Evolutionary conservation across 768 basidiomycete species (phyloP).

Genomic region (Lactifluus pinguis): DNA sequence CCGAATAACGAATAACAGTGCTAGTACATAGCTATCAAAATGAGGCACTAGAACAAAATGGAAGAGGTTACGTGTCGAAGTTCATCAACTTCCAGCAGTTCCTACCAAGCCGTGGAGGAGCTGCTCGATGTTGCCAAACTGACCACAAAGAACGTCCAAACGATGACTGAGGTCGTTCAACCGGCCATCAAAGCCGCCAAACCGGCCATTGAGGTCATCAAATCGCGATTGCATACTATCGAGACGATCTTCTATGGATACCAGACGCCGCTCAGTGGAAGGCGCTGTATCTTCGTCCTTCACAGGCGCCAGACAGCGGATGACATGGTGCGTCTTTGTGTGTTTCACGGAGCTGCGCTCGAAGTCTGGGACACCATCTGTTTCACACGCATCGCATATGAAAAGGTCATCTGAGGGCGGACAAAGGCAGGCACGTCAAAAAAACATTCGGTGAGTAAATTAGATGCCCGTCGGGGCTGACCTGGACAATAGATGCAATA

Average conservation of each 20-base stretch:
- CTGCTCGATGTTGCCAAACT: neutral
- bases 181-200: neutral
- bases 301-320: constrained; percentile 5
- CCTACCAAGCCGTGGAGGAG: neutral
- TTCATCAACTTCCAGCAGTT: neutral
- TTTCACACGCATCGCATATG: constrained; percentile 18
- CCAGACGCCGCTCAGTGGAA: neutral
- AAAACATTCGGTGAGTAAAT: neutral
- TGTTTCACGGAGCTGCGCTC: constrained; percentile 2
- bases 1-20: too few relatives aligned
- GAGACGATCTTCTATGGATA: neutral
- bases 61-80: neutral
- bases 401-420: constrained; percentile 6
- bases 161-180: neutral
- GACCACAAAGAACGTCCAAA: neutral
- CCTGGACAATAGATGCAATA: constrained; percentile 26
- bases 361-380: neutral
- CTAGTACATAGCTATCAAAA: too few relatives aligned
- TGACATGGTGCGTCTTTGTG: constrained; percentile 1
- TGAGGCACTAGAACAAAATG: too few relatives aligned
- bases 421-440: neutral
- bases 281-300: neutral
- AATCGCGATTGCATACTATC: neutral
- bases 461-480: neutral
- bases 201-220: neutral